Base-by-base conservation (phyloP, 108 stramenopile genomes). In the Epipyxis sp. region DNA sequence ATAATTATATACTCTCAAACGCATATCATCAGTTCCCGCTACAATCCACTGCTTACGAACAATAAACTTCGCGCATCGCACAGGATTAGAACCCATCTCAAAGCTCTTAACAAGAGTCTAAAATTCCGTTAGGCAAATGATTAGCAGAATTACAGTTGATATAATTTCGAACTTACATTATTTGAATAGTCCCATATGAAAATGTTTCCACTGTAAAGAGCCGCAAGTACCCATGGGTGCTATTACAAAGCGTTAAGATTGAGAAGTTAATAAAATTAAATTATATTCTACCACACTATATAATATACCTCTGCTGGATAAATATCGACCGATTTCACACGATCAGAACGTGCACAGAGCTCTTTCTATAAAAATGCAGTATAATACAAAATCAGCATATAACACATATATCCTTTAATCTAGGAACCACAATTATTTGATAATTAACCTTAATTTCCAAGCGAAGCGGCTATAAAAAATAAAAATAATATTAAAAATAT, bases 281-380 rank as follows among this genome's bases (percentile, higher is more conserved):
- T 50, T 50, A n/a, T n/a, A n/a, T n/a, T n/a, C n/a, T 1, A 69
- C 29, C 32, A 69, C 34, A 0, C 67, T 0, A 0, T 79, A 39
- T 69, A 35, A 0, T 1, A 54, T 32, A 80, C 79, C 79, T 97
- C 98, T 2, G 90, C 88, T 30, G 94, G 94, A 85, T 96, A 96
- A 74, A 99, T 87, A 86, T 97, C 98, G 1, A 96, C 95, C 74
- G 90, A 93, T 78, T 98, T 98, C 42, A 98, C 96, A 43, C 97
- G 92, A 79, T 98, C 97, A 69, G 94, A 95, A 57, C 76, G 3
- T 25, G 71, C 71, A 6, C n/a, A 43, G 6, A 74, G 25, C 25
- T 74, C 32, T 37, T 74, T 74, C 71, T 74, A n/a, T n/a, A n/a
- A n/a, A n/a, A n/a, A n/a, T n/a, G n/a, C n/a, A n/a, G n/a, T n/a